Evolutionary conservation across 306 rosid species (phyloP), one percentile per base, ranked within the genome.

Genomic region (Phaseolus lunatus): DNA sequence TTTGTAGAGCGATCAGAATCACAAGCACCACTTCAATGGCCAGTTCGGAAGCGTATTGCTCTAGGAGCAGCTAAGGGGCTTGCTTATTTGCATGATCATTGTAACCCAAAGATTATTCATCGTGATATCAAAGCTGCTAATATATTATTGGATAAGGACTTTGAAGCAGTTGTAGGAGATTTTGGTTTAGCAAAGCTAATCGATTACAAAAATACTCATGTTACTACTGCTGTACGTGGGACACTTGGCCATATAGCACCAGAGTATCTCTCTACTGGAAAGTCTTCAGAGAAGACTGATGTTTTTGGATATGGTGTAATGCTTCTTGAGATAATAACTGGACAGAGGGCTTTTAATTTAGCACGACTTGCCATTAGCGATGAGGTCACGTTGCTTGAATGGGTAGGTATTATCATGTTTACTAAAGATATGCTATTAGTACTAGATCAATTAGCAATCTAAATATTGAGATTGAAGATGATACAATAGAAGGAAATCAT

Each of bases 121-220:
- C 93, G 96, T 77, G 96, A 92, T 83, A 96, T 95, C 47, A 95
- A 95, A 84, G 97, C 98, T 54, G 97, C 98, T 37, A 95, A 92
- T 53, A 90, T 95, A 82, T 81, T 95, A 76, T 87, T 95, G 81
- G 98, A 95, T 74, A 89, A 90, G 71, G 91, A 95, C 71, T 95
- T 84, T 23, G 97, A 89, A 88, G 97, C 97, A 15, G 97, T 95
- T 67, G 97, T 95, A 62, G 98, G 98, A 77, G 97, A 90, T 56
- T 95, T 95, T 77, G 97, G 98, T 71, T 82, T 92, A 65, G 97
- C 98, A 41, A 95, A 84, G 81, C 95, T 95, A 61, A 90, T 95
- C 97, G 89, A 89, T 84, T 95, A 87, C 88, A 88, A 84, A 85
- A 95, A 90, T 81, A 92, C 98, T 47, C 97, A 90, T 78, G 97